These are phyloP conservation scores for Podospora pseudocomata DNA, from an alignment of 495 filamentous ascomycete genomes.

Conservation along the genomic window DNA sequence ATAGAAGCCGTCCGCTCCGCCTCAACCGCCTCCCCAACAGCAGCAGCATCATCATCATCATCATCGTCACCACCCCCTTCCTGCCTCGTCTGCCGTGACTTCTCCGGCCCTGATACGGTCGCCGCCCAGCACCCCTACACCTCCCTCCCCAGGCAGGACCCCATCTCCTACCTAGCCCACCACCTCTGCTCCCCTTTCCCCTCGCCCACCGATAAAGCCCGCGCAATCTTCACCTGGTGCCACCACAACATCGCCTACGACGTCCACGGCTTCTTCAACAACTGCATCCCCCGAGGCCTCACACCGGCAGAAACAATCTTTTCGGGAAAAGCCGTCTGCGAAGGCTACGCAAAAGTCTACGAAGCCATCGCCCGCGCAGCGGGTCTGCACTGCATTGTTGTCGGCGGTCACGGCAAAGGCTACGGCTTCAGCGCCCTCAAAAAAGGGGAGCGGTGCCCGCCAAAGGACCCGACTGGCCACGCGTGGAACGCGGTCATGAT, in stretches of 20 bases:
- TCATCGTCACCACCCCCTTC: slow-evolving; percentile 2
- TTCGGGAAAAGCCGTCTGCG: slow-evolving; percentile 80
- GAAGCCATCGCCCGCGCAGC: slow-evolving; percentile 65
- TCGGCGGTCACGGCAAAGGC: slow-evolving; percentile 84
- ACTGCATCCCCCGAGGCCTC: slow-evolving; percentile 56
- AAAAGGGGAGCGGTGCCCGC: slow-evolving; percentile 56
- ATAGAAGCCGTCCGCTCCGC: slow-evolving; percentile 40
- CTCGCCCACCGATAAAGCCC: slow-evolving; percentile 82
- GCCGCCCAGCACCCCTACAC: slow-evolving; percentile 72
- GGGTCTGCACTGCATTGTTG: slow-evolving; percentile 66
- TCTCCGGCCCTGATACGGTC: slow-evolving; percentile 71
- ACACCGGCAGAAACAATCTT: slow-evolving; percentile 65
- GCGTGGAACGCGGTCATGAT: slow-evolving; percentile 94
- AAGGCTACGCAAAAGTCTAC: slow-evolving; percentile 86
- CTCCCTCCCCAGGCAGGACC: slow-evolving; percentile 60
- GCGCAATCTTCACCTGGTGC: slow-evolving; percentile 89
- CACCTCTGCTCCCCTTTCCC: slow-evolving; percentile 76
- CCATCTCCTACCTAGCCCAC: slow-evolving; percentile 64
- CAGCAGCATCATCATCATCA: slow-evolving; percentile 17
- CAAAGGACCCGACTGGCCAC: slow-evolving; percentile 53
- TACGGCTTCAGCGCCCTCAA: slow-evolving; percentile 59
- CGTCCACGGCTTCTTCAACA: slow-evolving; percentile 67
- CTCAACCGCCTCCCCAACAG: slow-evolving; percentile 18
- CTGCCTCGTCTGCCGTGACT: slow-evolving; percentile 85
- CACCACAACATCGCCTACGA: slow-evolving; percentile 94